Conservation (phyloP, 2,329 filamentous ascomycete genomes). For the Lizonia empirigonia region DNA sequence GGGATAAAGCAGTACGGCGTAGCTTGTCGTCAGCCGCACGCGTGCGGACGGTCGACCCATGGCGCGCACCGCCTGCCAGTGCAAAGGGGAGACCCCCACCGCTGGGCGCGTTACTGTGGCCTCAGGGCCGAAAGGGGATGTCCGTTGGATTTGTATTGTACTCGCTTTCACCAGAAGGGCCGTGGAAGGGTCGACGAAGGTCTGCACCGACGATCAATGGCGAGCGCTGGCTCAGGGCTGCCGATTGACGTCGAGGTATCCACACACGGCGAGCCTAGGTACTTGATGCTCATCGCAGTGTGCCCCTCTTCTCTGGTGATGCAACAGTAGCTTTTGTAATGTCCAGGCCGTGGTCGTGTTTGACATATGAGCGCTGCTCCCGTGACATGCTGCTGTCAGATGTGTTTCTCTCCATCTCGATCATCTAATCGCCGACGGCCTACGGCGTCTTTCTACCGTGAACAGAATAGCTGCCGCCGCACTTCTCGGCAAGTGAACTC, state of each 20-base stretch:
- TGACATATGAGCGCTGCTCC: slow-evolving; percentile 24
- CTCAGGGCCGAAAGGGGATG: slow-evolving; percentile 11
- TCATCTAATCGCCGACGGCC: slow-evolving; percentile 1
- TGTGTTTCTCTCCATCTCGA: slow-evolving; percentile 3
- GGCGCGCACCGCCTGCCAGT: slow-evolving; percentile 10
- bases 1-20: slow-evolving; percentile 27
- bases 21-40: slow-evolving; percentile 20
- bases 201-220: slow-evolving; percentile 27
- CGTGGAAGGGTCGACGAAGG: slow-evolving; percentile 18
- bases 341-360: slow-evolving; percentile 25
- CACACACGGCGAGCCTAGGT: slow-evolving; percentile 28
- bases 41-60: slow-evolving; percentile 12
- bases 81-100: slow-evolving; percentile 23
- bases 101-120: slow-evolving; percentile 19
- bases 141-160: neutral
- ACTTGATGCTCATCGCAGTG: slow-evolving; percentile 11
- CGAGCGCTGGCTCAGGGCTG: slow-evolving; percentile 25
- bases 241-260: slow-evolving; percentile 41
- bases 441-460: slow-evolving; percentile 23
- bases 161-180: slow-evolving; percentile 18
- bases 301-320: slow-evolving; percentile 26
- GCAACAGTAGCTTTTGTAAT: slow-evolving; percentile 21
- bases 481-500: slow-evolving; percentile 31
- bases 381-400: slow-evolving; percentile 35
- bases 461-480: slow-evolving; percentile 30